Evolutionary conservation across 202 grass and related monocot genomes (phyloP).

Genomic region (Zoysia matrella): DNA sequence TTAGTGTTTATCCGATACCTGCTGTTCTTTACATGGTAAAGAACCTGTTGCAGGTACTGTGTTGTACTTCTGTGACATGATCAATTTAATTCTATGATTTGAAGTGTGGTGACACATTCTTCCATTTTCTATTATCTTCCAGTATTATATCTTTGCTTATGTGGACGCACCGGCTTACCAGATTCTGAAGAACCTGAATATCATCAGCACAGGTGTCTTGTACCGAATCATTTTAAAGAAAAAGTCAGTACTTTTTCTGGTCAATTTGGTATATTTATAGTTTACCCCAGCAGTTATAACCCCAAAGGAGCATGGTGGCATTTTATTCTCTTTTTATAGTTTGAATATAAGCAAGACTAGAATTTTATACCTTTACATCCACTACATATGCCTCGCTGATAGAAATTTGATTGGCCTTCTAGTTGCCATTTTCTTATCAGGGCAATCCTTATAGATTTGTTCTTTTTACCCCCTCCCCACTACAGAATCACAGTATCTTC

Average conservation of each 20-base stretch:
- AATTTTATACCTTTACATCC: background rate
- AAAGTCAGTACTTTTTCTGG: too few species aligned
- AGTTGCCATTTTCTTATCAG: background rate
- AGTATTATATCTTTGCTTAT: too few species aligned
- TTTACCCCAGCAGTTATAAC: too few species aligned
- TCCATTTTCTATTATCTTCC: background rate
- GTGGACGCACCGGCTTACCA: too few species aligned
- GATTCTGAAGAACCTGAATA: too few species aligned
- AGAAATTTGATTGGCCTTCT: background rate
- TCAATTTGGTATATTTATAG: too few species aligned
- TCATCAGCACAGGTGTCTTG: too few species aligned
- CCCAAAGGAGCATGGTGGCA: background rate
- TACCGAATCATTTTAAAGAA: too few species aligned
- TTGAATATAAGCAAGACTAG: background rate
- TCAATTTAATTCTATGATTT: constrained; percentile 3
- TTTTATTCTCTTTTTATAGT: background rate
- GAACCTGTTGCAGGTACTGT: background rate
- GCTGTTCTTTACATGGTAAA: constrained; percentile 17
- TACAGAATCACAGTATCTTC: background rate
- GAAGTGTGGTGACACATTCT: constrained; percentile 34
- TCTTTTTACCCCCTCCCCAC: constrained; percentile 11
- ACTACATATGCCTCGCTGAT: background rate
- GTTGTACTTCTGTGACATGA: constrained; percentile 7
- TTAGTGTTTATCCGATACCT: constrained; percentile 10
- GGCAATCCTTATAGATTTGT: background rate